Conservation (phyloP, 1,284 basidiomycete genomes). For the Mycosarcoma mackinlayi region DNA sequence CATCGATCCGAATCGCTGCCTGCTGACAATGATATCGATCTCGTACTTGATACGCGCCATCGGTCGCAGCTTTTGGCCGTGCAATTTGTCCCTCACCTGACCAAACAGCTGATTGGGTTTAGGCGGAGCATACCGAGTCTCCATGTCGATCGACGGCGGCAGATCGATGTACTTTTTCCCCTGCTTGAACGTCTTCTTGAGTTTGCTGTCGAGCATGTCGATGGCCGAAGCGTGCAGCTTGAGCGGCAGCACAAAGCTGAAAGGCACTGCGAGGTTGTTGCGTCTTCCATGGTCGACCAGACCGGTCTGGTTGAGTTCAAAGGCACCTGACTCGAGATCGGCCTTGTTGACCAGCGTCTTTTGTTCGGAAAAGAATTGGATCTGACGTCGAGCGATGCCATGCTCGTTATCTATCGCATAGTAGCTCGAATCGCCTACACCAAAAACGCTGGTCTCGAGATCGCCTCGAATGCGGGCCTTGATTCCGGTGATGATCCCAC, state of each 20-base stretch:
- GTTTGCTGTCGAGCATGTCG: conserved; percentile 49
- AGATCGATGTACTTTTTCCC: conserved; percentile 52
- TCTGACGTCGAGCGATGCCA: conserved; percentile 47
- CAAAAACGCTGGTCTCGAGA: conserved; percentile 49
- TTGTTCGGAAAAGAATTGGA: conserved; percentile 49
- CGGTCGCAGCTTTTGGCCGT: conserved; percentile 44
- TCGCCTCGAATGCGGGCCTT: conserved; percentile 50
- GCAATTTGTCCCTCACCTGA: conserved; percentile 36
- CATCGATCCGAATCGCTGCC: conserved; percentile 37
- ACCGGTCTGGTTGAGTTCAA: conserved; percentile 41
- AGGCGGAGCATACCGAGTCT: conserved; percentile 46
- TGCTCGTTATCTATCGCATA: conserved; percentile 47
- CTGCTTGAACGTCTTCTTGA: conserved; percentile 46
- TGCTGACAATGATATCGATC: conserved; percentile 51
- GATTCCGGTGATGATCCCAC: conserved; percentile 46
- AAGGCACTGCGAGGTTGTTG: conserved; percentile 52
- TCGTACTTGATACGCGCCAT: conserved; percentile 55
- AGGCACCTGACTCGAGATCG: conserved; percentile 37
- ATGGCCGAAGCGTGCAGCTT: conserved; percentile 48
- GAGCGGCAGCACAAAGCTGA: conserved; percentile 47
- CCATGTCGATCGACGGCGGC: conserved; percentile 47
- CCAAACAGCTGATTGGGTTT: conserved; percentile 39
- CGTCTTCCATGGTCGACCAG: conserved; percentile 45
- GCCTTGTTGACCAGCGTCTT: conserved; percentile 39
- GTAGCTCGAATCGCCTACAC: conserved; percentile 52